These are phyloP conservation scores for Scenedesmus sp. DNA, from an alignment of 163 green algal species.

Conservation along the genomic window DNA sequence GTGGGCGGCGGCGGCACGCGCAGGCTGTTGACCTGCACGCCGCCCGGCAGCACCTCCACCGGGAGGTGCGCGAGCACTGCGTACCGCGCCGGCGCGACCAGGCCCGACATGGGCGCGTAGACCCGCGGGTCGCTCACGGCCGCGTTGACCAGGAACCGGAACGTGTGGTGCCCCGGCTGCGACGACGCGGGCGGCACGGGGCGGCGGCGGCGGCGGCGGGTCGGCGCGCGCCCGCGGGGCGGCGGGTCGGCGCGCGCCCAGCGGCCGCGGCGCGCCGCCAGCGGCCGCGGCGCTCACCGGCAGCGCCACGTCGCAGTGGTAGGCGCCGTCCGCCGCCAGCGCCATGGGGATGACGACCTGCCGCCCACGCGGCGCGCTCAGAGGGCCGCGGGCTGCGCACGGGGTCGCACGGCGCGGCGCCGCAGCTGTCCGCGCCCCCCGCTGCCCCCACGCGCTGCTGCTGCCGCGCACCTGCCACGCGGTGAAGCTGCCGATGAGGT, in stretches of 20 bases:
- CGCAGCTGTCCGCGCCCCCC: not conserved
- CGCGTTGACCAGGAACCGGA: slow-evolving; percentile 36
- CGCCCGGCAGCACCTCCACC: slow-evolving; percentile 6
- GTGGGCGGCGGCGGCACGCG: slow-evolving; percentile 5
- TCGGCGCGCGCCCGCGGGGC: not conserved
- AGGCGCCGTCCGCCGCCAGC: slow-evolving; percentile 14
- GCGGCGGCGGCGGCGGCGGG: not conserved
- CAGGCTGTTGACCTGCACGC: slow-evolving; percentile 13
- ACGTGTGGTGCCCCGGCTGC: slow-evolving; percentile 38
- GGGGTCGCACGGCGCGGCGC: too few relatives aligned
- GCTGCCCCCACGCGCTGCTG: not conserved
- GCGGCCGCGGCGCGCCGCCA: too few relatives aligned
- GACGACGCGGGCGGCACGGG: not conserved
- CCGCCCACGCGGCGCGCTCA: not conserved
- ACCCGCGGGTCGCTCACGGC: not conserved
- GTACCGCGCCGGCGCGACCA: not conserved
- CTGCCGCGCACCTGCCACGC: slow-evolving; percentile 22
- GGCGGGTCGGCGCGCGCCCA: too few relatives aligned
- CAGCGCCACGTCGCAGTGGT: slow-evolving; percentile 31
- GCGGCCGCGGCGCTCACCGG: too few relatives aligned
- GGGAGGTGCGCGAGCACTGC: slow-evolving; percentile 12
- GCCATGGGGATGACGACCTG: slow-evolving; percentile 35
- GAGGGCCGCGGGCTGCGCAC: too few relatives aligned
- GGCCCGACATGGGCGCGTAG: not conserved
- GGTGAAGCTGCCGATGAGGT: slow-evolving; percentile 42